phyloP scores from a whole-genome alignment of 495 filamentous ascomycete species.

The Parmelia sp. region DNA sequence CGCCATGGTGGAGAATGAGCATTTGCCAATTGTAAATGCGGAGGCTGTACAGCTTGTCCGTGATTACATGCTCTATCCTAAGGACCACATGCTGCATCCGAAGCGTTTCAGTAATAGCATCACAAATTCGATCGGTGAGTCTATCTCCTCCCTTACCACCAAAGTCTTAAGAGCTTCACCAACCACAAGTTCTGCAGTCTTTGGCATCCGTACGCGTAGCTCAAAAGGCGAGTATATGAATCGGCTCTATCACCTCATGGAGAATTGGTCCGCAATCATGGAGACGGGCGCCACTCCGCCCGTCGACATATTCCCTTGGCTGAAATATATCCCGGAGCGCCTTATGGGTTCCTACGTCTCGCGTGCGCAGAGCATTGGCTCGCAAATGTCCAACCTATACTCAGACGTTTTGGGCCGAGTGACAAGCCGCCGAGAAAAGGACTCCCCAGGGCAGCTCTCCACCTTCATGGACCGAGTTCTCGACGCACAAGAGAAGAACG shows the following conservation, averaged over 20 bases:
- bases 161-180: background rate
- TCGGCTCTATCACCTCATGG: background rate
- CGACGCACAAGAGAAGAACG: background rate
- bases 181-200: background rate
- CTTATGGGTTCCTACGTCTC: background rate
- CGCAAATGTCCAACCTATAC: background rate
- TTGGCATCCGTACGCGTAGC: background rate
- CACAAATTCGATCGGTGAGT: background rate
- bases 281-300: background rate
- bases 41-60: slow-evolving; percentile 43
- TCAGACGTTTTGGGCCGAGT: background rate
- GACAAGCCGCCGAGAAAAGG: background rate
- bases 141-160: background rate
- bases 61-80: slow-evolving; percentile 29
- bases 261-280: background rate
- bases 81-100: slow-evolving; percentile 2
- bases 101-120: slow-evolving; percentile 5
- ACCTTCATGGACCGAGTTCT: slow-evolving; percentile 3
- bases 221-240: background rate
- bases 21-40: slow-evolving; percentile 40
- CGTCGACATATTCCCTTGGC: background rate
- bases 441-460: background rate
- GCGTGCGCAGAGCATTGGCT: background rate
- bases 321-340: background rate
- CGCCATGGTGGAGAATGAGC: slow-evolving; percentile 37